Conservation (phyloP, 164 flowering plant genomes). For the Chimonanthus salicifolius region DNA sequence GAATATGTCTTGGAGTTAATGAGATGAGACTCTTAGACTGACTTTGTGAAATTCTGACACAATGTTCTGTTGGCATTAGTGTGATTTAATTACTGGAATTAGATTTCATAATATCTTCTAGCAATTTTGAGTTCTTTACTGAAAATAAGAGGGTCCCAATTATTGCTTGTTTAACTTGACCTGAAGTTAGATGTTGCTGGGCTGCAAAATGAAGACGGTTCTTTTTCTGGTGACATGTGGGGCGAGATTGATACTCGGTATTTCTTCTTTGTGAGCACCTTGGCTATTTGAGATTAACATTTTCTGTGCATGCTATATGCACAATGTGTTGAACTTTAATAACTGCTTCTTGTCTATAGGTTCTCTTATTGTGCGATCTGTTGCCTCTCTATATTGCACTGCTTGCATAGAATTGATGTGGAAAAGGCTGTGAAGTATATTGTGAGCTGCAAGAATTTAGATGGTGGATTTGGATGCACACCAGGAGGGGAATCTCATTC, state of each 20-base stretch:
- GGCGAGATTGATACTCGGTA: slow-evolving; percentile 94
- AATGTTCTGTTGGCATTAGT: neutral
- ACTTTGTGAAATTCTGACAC: neutral
- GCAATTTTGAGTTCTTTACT: neutral
- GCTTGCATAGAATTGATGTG: slow-evolving; percentile 70
- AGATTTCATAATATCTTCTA: neutral
- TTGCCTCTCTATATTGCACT: slow-evolving; percentile 57
- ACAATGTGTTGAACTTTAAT: neutral
- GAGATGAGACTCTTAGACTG: neutral
- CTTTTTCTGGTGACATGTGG: slow-evolving; percentile 92
- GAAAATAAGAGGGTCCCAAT: neutral
- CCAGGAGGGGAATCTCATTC: slow-evolving; percentile 98
- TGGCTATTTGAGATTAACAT: neutral
- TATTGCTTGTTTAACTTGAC: slow-evolving; percentile 27
- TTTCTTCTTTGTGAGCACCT: neutral
- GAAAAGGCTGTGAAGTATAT: slow-evolving; percentile 79
- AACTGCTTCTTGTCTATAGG: slow-evolving; percentile 27
- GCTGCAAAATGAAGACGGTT: slow-evolving; percentile 92
- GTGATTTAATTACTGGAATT: neutral
- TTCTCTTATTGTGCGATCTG: slow-evolving; percentile 83
- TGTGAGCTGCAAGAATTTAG: slow-evolving; percentile 88
- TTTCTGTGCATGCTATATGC: neutral
- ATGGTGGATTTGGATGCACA: slow-evolving; percentile 96
- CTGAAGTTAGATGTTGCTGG: slow-evolving; percentile 50
- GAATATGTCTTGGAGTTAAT: neutral